Evolutionary conservation across 2,329 filamentous ascomycete genomes (phyloP), one percentile per base, ranked within the genome.

Genomic region (Fusarium metavorans): DNA sequence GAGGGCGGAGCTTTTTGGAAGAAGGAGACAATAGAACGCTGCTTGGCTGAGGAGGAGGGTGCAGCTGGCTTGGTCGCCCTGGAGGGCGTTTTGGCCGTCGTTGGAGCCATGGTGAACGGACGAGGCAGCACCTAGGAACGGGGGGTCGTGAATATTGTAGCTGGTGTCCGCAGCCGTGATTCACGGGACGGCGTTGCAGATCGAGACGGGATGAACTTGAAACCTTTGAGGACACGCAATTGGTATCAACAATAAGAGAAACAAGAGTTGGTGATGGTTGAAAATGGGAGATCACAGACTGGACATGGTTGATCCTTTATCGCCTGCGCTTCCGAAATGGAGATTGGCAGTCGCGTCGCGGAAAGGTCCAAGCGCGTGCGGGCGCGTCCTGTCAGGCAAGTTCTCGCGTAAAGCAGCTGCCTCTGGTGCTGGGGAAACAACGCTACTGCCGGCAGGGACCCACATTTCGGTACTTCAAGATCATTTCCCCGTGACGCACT

Each of bases 1-100:
- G 77, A 80, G 23, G 83, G 82, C 0, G 83, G 81, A n/a, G 83
- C 83, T 72, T 85, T 86, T 62, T 83, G 81, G 69, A 86, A 86
- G 78, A 86, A 86, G 35, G 84, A 85, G 69, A 82, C 80, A 71
- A 86, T 86, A 48, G 84, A 85, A 62, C 81, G 82, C 70, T 86
- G 85, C 71, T 85, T 86, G 58, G 77, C 72, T 18, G 82, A 81
- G 13, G 82, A 82, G 23, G 83, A 77, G 39, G 76, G 52, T 11
- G 75, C 72, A 43, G 79, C 56, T 45, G 77, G 70, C 64, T 81
- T 83, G 45, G 78, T 70, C 27, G 79, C 67, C 76, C 80, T 81
- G 52, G 82, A 81, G 27, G 82, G 82, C 66, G 82, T 84, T 66
- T 81, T 80, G 50, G 80, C 80, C 65, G 71, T 68, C 77, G 78